These are phyloP conservation scores for Coniochaeta hoffmannii DNA, from an alignment of 2,329 filamentous ascomycete species.

Conservation along the genomic window DNA sequence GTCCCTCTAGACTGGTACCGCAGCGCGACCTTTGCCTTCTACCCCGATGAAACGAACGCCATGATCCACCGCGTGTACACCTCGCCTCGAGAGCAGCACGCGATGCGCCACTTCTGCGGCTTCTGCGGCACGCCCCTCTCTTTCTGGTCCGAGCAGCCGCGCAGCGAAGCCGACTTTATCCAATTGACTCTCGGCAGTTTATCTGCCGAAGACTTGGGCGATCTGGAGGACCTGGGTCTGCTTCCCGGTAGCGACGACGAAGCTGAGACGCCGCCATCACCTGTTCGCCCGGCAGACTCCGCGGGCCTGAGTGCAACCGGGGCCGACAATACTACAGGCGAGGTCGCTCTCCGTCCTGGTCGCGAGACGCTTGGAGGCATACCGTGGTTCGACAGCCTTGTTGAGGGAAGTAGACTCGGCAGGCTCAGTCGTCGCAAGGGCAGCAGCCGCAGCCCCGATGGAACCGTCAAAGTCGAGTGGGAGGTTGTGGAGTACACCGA, in stretches of 20 bases:
- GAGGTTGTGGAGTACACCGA: constrained; percentile 71
- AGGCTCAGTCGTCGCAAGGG: constrained; percentile 53
- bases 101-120: constrained; percentile 78
- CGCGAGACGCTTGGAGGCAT: constrained; percentile 65
- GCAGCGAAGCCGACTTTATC: constrained; percentile 68
- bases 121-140: constrained; percentile 83
- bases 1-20: constrained; percentile 77
- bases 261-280: constrained; percentile 16
- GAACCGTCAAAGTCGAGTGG: constrained; percentile 66
- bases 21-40: constrained; percentile 66
- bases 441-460: constrained; percentile 48
- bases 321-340: constrained; percentile 6
- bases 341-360: constrained; percentile 15
- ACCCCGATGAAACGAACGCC: constrained; percentile 65
- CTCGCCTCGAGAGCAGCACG: constrained; percentile 46
- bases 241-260: constrained; percentile 38
- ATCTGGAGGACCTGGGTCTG: constrained; percentile 64
- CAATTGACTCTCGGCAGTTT: constrained; percentile 76
- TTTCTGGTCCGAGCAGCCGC: constrained; percentile 72
- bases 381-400: constrained; percentile 80
- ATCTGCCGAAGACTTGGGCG: too few relatives aligned
- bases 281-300: constrained; percentile 18
- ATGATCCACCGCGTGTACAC: constrained; percentile 62
- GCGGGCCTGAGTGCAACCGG: constrained; percentile 23
- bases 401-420: constrained; percentile 65